These are phyloP conservation scores for Alternaria atra DNA, from an alignment of 2,329 filamentous ascomycete genomes.

Conservation along the genomic window DNA sequence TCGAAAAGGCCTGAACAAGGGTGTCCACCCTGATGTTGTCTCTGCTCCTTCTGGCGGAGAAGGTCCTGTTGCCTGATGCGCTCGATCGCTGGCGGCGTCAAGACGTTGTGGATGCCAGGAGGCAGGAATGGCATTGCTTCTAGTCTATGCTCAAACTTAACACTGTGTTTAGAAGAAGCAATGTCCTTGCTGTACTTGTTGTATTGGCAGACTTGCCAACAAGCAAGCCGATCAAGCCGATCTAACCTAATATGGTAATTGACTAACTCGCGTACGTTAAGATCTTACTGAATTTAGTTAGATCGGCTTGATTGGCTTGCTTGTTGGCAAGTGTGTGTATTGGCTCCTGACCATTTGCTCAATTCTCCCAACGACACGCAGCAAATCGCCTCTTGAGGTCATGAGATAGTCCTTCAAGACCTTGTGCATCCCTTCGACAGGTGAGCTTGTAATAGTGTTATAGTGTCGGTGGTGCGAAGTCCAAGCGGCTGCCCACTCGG, in stretches of 20 bases:
- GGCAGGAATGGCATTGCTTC: slow-evolving; percentile 18
- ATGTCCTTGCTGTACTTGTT: slow-evolving; percentile 19
- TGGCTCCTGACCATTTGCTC: slow-evolving; percentile 16
- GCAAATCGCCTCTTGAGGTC: slow-evolving; percentile 18
- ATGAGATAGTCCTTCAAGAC: slow-evolving; percentile 26
- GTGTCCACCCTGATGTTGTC: slow-evolving; percentile 7
- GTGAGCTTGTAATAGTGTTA: slow-evolving; percentile 18
- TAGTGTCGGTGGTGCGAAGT: slow-evolving; percentile 19
- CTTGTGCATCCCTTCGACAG: slow-evolving; percentile 22
- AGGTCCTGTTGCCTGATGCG: slow-evolving; percentile 22
- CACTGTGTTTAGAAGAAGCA: slow-evolving; percentile 17
- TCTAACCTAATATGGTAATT: no score
- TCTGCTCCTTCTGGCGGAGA: slow-evolving; percentile 19
- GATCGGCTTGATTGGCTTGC: no score
- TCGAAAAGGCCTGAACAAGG: slow-evolving; percentile 16
- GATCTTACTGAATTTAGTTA: no score
- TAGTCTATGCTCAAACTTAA: slow-evolving; percentile 6
- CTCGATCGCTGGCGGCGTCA: slow-evolving; percentile 20
- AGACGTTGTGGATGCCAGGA: slow-evolving; percentile 15
- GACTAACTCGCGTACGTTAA: no score
- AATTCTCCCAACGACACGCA: slow-evolving; percentile 15
- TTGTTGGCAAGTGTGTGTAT: no score
- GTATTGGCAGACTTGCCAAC: no score
- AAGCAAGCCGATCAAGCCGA: no score
- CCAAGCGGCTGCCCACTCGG: slow-evolving; percentile 18